Conservation (phyloP, 2,329 filamentous ascomycete species). For the Aureobasidium sp. region DNA sequence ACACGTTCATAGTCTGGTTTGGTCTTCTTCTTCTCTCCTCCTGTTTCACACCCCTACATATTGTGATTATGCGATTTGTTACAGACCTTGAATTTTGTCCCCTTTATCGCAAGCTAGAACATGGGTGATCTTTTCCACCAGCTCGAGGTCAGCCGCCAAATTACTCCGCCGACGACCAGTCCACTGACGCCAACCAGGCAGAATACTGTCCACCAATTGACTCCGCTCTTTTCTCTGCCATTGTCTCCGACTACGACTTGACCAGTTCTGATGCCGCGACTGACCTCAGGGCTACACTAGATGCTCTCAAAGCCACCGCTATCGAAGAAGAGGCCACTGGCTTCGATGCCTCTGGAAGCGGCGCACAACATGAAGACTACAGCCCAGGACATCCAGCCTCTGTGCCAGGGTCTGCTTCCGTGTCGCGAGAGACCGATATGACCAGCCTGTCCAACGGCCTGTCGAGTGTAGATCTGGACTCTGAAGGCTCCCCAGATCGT, state of each 20-base stretch:
- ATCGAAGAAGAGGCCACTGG: slow-evolving; percentile 58
- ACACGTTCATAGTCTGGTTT: neutral
- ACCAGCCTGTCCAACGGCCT: slow-evolving; percentile 45
- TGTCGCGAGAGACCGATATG: slow-evolving; percentile 43
- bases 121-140: slow-evolving; percentile 18
- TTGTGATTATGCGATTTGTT: slow-evolving; percentile 15
- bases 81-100: slow-evolving; percentile 5
- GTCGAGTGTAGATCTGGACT: slow-evolving; percentile 29
- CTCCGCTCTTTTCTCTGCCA: slow-evolving; percentile 67
- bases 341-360: slow-evolving; percentile 71
- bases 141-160: slow-evolving; percentile 16
- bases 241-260: slow-evolving; percentile 68
- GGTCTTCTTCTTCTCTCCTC: neutral
- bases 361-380: slow-evolving; percentile 36
- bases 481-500: slow-evolving; percentile 22
- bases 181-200: slow-evolving; percentile 40
- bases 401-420: slow-evolving; percentile 32
- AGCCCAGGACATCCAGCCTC: slow-evolving; percentile 28
- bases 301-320: slow-evolving; percentile 59
- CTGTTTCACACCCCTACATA: neutral
- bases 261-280: slow-evolving; percentile 45
- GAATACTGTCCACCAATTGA: slow-evolving; percentile 71
- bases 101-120: slow-evolving; percentile 8
- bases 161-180: neutral
- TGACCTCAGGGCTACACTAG: slow-evolving; percentile 53